These are phyloP conservation scores for Fusarium devonianum DNA, from an alignment of 2,329 filamentous ascomycete species.

Conservation along the genomic window DNA sequence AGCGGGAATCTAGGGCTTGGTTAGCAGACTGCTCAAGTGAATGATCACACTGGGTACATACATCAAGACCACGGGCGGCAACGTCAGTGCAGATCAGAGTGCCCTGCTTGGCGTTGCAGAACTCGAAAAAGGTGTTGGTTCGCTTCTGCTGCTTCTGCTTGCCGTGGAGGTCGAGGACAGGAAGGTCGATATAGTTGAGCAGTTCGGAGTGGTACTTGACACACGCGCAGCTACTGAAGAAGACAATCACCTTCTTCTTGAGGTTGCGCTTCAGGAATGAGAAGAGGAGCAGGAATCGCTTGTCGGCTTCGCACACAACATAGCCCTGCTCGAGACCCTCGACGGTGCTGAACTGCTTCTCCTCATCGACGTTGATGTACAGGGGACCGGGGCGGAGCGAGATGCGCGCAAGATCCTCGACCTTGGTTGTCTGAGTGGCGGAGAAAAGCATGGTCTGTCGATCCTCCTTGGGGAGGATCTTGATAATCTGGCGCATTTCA, in stretches of 20 bases:
- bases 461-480: constrained; percentile 86
- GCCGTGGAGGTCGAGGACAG: constrained; percentile 84
- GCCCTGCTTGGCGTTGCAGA: constrained; percentile 77
- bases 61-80: constrained; percentile 90
- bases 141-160: constrained; percentile 99
- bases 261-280: constrained; percentile 89
- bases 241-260: constrained; percentile 98
- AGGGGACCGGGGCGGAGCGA: constrained; percentile 89
- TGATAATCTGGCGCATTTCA: constrained; percentile 96
- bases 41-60: constrained; percentile 48
- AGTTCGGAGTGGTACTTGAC: constrained; percentile 97
- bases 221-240: constrained; percentile 90
- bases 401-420: constrained; percentile 94
- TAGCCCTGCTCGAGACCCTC: constrained; percentile 96
- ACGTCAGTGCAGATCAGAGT: constrained; percentile 97
- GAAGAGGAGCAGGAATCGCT: constrained; percentile 91
- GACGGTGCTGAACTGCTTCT: constrained; percentile 89
- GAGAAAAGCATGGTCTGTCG: constrained; percentile 98
- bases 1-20: constrained; percentile 72
- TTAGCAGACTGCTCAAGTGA: constrained; percentile 17
- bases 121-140: constrained; percentile 99
- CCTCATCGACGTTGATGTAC: constrained; percentile 95
- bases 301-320: constrained; percentile 90
- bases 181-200: constrained; percentile 96
- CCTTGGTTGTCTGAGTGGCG: constrained; percentile 97